phyloP scores from a whole-genome alignment of 2,329 filamentous ascomycete genomes.

The Ophiostoma sp. region DNA sequence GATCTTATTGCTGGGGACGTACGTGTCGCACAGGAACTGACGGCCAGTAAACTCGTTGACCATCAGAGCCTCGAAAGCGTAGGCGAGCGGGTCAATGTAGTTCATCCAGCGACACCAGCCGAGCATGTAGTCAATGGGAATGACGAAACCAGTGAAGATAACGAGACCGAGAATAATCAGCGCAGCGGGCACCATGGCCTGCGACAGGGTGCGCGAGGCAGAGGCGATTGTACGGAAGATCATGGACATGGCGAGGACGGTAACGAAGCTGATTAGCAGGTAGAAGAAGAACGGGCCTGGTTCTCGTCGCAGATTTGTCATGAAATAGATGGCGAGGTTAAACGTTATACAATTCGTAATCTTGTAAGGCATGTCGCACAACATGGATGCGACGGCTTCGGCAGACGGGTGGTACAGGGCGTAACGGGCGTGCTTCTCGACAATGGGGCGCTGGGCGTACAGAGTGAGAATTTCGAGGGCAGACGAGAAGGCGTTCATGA shows the following conservation, averaged over 20 bases:
- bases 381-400: constrained; percentile 84
- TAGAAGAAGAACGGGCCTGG: constrained; percentile 83
- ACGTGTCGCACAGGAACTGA: constrained; percentile 54
- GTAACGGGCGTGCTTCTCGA: constrained; percentile 85
- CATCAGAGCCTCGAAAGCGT: constrained; percentile 78
- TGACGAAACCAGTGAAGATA: constrained; percentile 70
- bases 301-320: constrained; percentile 76
- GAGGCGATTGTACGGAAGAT: constrained; percentile 82
- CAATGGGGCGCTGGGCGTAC: constrained; percentile 85
- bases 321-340: constrained; percentile 82
- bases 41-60: constrained; percentile 77
- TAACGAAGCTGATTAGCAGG: constrained; percentile 71
- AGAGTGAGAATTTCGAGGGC: constrained; percentile 82
- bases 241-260: constrained; percentile 79
- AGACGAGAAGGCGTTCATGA: constrained; percentile 82
- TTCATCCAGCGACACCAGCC: constrained; percentile 82
- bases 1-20: constrained; percentile 44
- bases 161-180: constrained; percentile 65
- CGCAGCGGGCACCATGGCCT: constrained; percentile 62
- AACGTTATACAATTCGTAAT: constrained; percentile 72
- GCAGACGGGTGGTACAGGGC: constrained; percentile 87
- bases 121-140: constrained; percentile 67
- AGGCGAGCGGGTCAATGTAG: constrained; percentile 76
- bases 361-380: constrained; percentile 84
- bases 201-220: constrained; percentile 67